phyloP scores from a whole-genome alignment of 495 filamentous ascomycete species.

The Lasiosphaeria miniovina region DNA sequence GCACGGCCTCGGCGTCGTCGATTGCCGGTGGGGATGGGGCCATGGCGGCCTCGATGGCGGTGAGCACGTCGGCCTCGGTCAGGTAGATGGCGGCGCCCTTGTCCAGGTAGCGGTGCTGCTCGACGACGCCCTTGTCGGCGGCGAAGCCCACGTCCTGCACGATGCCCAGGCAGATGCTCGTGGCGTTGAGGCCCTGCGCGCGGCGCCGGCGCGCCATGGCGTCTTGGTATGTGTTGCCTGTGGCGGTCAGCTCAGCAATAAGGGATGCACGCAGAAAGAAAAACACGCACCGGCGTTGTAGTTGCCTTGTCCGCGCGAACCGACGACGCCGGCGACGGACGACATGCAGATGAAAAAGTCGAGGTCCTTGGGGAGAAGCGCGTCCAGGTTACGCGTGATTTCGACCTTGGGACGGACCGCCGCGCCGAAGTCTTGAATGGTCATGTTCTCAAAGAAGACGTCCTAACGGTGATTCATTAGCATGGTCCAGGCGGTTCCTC shows the following conservation, averaged over 20 bases:
- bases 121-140: constrained; percentile 24
- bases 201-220: constrained; percentile 40
- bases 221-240: constrained; percentile 55
- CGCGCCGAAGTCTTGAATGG: constrained; percentile 30
- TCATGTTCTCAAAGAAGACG: constrained; percentile 47
- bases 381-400: constrained; percentile 35
- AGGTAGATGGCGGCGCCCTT: constrained; percentile 18
- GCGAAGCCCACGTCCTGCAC: constrained; percentile 36
- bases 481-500: background rate
- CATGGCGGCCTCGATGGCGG: constrained; percentile 19
- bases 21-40: background rate
- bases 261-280: too few species aligned
- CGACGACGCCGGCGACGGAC: constrained; percentile 52
- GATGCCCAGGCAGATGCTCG: constrained; percentile 47
- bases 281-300: constrained; percentile 43
- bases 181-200: constrained; percentile 33
- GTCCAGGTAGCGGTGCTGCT: constrained; percentile 16
- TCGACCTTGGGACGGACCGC: constrained; percentile 47
- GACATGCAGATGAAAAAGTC: constrained; percentile 64
- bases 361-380: constrained; percentile 30
- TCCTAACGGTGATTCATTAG: constrained; percentile 30
- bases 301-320: constrained; percentile 48
- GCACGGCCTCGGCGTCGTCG: constrained; percentile 18
- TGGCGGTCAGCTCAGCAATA: constrained; percentile 7
- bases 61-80: constrained; percentile 31